Evolutionary conservation across 768 basidiomycete genomes (phyloP).

Genomic region (Boletus rubescentipes): DNA sequence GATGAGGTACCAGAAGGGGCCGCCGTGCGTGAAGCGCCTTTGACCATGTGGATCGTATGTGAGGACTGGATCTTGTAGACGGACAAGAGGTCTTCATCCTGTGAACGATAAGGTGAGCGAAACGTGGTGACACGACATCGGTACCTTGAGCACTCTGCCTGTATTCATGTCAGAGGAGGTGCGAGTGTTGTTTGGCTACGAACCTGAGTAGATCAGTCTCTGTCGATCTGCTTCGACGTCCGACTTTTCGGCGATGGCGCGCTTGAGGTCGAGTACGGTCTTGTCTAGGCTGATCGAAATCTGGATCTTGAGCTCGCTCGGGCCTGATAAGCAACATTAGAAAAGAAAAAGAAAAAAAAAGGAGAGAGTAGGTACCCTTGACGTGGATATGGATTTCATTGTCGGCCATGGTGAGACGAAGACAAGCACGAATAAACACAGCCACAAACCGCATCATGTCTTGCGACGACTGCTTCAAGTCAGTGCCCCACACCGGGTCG

Average conservation of each 20-base stretch:
- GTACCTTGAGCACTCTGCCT: constrained; percentile 76
- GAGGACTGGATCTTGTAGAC: constrained; percentile 88
- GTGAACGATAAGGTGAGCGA: constrained; percentile 10
- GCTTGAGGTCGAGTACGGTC: constrained; percentile 89
- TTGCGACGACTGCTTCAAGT: constrained; percentile 52
- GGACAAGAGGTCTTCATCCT: constrained; percentile 83
- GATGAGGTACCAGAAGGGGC: constrained; percentile 37
- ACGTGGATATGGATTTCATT: constrained; percentile 65
- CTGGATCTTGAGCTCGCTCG: constrained; percentile 90
- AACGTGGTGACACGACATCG: background rate
- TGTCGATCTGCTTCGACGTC: constrained; percentile 87
- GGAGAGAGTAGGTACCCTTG: constrained; percentile 47
- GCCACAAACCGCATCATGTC: constrained; percentile 35
- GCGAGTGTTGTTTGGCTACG: constrained; percentile 21
- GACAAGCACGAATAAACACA: constrained; percentile 11
- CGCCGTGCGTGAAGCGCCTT: constrained; percentile 60
- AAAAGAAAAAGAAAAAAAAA: too few species aligned
- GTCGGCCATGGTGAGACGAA: constrained; percentile 49
- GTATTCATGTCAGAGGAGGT: background rate
- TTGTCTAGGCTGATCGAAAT: constrained; percentile 80
- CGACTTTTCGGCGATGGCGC: constrained; percentile 80
- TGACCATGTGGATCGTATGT: constrained; percentile 94
- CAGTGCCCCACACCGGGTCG: constrained; percentile 51
- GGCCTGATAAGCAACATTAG: constrained; percentile 46
- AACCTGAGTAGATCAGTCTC: constrained; percentile 89